Base-by-base conservation (phyloP, 345 rosid species). In the Euphorbia peplus region DNA sequence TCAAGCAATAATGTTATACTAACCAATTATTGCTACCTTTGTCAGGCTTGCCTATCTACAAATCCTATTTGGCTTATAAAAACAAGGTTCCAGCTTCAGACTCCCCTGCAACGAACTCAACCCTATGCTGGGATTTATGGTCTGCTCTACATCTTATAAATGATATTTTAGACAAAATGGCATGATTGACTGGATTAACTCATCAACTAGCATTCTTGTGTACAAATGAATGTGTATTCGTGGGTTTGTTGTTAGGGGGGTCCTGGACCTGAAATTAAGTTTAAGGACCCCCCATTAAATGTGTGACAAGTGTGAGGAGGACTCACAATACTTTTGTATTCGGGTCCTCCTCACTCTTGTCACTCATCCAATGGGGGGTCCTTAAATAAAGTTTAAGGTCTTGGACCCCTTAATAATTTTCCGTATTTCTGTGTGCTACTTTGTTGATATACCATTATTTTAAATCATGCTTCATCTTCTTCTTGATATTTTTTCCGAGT, bases 31-130 rank as follows among this genome's bases (percentile, higher is more conserved):
- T n/a, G 25, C 46, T 6, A 57, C 63, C 30, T 21, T 71, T 70
- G 50, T 68, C 83, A 91, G 98, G 98, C 88, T 68, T 89, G 85
- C 70, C 69, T 93, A 71, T 93, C 91, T 82, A 88, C 97, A 59
- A 91, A 91, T 83, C 95, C 98, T 46, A 72, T 93, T 72, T 93
- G 97, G 98, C 89, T 93, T 39, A 86, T 93, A 61, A 93, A 91
- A 80, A 93, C 98, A 57, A 93, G 98, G 79, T 67, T 91, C 83
- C 97, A 93, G 86, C 91, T 93, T 77, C 98, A 89, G 81, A 84
- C 76, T 75, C 95, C 92, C 76, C 87, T 88, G 85, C 93, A 88
- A 75, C 91, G 83, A 80, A 84, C 82, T 74, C 84, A 47, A 73
- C 82, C 68, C 11, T 93, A 91, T 81, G 87, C 92, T 56, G 99